Conservation (phyloP, 768 basidiomycete genomes). For the Pseudohyphozyma bogoriensis region DNA sequence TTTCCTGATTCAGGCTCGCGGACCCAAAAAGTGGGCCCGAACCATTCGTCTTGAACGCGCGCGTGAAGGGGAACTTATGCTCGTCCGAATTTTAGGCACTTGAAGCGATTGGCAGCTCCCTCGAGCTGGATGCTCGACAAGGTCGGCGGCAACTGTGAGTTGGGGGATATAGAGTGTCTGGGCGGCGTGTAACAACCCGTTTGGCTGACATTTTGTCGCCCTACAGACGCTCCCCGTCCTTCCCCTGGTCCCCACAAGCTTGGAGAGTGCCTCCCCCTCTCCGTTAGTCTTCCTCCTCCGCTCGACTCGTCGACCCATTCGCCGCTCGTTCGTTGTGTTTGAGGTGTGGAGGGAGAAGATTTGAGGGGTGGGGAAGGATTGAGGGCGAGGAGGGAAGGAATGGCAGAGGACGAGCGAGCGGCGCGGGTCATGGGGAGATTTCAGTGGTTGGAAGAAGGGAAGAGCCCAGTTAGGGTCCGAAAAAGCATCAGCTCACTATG, state of each 20-base stretch:
- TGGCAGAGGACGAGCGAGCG: no score
- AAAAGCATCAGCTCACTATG: no score
- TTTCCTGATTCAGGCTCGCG: no score
- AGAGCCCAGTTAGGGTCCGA: no score
- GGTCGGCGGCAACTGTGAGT: slow-evolving; percentile 64
- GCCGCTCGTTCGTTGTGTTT: background rate
- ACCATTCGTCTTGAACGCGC: no score
- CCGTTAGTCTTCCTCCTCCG: slow-evolving; percentile 32
- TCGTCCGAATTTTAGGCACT: no score
- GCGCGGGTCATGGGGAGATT: background rate
- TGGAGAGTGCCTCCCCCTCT: slow-evolving; percentile 92
- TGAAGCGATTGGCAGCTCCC: slow-evolving; percentile 94
- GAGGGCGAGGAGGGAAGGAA: background rate
- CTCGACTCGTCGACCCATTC: background rate
- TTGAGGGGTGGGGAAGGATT: background rate
- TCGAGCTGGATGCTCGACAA: slow-evolving; percentile 99
- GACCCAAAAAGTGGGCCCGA: no score
- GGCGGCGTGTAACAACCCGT: background rate
- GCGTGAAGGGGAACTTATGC: no score
- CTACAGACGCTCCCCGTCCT: slow-evolving; percentile 58
- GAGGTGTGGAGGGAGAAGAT: no score
- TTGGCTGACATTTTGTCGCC: background rate
- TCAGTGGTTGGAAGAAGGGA: background rate
- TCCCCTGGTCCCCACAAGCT: slow-evolving; percentile 99
- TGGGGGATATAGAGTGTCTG: background rate